Percentiles rank a stretch among this genome's conserved stretches.
Evolutionary conservation across 192 early-diverging fungal genomes (phyloP).

Genomic region (Jimgerdemannia flammicorona): DNA sequence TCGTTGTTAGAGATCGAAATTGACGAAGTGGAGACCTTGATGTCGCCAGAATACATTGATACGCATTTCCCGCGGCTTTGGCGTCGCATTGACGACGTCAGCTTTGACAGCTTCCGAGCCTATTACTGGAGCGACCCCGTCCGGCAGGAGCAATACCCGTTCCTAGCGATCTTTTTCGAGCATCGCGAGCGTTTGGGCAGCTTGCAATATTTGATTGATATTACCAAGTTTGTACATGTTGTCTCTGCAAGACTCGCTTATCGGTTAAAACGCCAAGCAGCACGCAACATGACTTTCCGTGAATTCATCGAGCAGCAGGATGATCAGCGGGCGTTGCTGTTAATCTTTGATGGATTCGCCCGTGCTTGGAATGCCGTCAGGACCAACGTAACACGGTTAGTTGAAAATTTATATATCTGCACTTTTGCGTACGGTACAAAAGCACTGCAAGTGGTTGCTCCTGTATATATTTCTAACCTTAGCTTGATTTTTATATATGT

Average conservation of each 20-base stretch:
- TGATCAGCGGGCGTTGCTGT: not conserved
- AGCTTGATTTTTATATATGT: not conserved
- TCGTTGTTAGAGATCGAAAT: slow-evolving; percentile 4
- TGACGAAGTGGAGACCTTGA: slow-evolving; percentile 3
- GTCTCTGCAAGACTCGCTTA: slow-evolving; percentile 2
- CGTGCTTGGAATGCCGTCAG: slow-evolving; percentile 11
- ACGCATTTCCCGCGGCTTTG: slow-evolving; percentile 5
- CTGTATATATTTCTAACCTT: not conserved
- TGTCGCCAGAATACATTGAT: not conserved
- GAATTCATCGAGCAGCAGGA: slow-evolving; percentile 4
- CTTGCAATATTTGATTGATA: slow-evolving; percentile 4
- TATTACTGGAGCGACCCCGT: slow-evolving; percentile 5
- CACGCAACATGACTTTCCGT: slow-evolving; percentile 4
- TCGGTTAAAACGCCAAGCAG: slow-evolving; percentile 1
- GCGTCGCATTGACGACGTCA: not conserved
- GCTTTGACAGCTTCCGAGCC: not conserved
- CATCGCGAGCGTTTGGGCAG: slow-evolving; percentile 1
- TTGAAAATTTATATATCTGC: not conserved
- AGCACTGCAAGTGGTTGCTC: too few species aligned
- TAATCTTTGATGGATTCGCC: slow-evolving; percentile 3
- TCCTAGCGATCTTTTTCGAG: slow-evolving; percentile 11
- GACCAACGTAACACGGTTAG: not conserved
- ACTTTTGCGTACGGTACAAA: too few species aligned
- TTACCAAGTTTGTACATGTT: slow-evolving; percentile 11
- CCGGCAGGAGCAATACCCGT: not conserved